These are phyloP conservation scores for Circinella umbellata DNA, from an alignment of 371 early-diverging fungal species.

Conservation along the genomic window DNA sequence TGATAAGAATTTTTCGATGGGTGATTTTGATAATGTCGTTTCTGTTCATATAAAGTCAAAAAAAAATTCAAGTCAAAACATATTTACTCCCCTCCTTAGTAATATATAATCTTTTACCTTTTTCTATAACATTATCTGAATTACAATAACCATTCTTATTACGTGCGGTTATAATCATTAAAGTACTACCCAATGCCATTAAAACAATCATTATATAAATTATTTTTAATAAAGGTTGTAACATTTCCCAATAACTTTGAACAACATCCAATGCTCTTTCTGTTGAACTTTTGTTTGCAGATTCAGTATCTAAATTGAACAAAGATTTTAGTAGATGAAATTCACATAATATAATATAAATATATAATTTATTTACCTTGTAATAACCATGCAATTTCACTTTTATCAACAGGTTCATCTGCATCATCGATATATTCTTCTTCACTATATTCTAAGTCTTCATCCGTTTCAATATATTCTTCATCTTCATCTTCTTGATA, in stretches of 20 bases:
- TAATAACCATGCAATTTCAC: conserved; percentile 8
- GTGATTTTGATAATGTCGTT: background rate
- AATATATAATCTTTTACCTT: background rate
- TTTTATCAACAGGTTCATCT: conserved; percentile 10
- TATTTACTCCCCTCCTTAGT: too few species aligned
- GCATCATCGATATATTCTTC: conserved; percentile 10
- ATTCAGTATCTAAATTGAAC: background rate
- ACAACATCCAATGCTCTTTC: background rate
- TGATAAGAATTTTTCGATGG: background rate
- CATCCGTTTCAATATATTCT: conserved; percentile 1
- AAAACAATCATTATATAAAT: conserved; percentile 6
- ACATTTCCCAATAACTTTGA: background rate
- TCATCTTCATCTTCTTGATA: conserved; percentile 14
- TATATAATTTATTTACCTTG: conserved; percentile 7
- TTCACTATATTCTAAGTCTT: conserved; percentile 11
- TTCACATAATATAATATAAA: too few species aligned
- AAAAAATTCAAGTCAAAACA: too few species aligned
- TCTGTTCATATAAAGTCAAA: background rate
- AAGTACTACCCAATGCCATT: background rate
- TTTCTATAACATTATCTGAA: background rate
- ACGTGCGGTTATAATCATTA: conserved; percentile 9
- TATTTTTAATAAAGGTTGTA: background rate
- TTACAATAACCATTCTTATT: conserved; percentile 21
- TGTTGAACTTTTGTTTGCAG: background rate
- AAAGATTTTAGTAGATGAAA: background rate